phyloP scores from a whole-genome alignment of 257 asterid species.

The Catharanthus roseus region DNA sequence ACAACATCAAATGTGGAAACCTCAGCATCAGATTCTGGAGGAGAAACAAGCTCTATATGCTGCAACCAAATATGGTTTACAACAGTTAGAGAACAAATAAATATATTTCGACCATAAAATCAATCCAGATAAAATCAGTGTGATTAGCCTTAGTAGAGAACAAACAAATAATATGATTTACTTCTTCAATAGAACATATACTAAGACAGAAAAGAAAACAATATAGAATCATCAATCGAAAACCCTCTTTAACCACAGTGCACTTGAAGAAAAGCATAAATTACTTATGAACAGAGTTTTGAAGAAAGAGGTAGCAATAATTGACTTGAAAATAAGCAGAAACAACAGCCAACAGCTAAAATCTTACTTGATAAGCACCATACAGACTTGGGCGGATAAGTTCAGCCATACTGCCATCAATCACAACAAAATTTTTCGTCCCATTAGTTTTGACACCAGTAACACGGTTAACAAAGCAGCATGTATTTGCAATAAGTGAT shows the following conservation, averaged over 20 bases:
- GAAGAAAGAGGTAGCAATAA: not conserved
- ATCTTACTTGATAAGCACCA: conserved; percentile 76
- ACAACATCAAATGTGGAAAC: conserved; percentile 73
- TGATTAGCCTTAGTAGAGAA: not conserved
- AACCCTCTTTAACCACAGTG: not conserved
- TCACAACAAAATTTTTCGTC: conserved; percentile 74
- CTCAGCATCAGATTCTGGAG: conserved; percentile 52
- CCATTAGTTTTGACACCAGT: conserved; percentile 97
- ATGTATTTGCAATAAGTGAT: conserved; percentile 90
- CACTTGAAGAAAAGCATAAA: not conserved
- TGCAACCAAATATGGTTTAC: conserved; percentile 31
- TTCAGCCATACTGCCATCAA: conserved; percentile 99
- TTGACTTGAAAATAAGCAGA: not conserved
- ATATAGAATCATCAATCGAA: not conserved
- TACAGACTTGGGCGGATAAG: conserved; percentile 95
- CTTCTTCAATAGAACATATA: too few species aligned
- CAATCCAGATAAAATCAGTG: not conserved
- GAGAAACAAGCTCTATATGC: conserved; percentile 94
- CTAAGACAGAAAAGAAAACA: not conserved
- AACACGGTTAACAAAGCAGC: conserved; percentile 86
- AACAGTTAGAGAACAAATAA: conserved; percentile 1
- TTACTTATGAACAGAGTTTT: not conserved
- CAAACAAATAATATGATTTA: not conserved
- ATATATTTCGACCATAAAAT: not conserved
- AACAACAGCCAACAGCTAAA: not conserved